A percentile compares a stretch with the other conserved stretches of the same genome.
phyloP scores from a whole-genome alignment of 140 eudicot species.

The Bidens hawaiensis region DNA sequence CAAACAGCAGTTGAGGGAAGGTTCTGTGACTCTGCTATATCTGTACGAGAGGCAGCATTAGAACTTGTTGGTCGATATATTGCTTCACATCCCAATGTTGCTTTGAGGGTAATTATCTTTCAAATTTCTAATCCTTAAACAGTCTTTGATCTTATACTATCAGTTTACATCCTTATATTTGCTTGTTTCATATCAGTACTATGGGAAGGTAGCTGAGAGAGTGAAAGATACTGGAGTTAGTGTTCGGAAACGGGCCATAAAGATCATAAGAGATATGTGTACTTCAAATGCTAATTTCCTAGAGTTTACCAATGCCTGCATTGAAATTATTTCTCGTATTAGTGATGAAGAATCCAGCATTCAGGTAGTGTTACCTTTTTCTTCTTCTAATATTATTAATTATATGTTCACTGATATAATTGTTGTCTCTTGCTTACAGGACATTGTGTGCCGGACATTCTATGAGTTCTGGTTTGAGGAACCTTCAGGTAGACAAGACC shows the following conservation, averaged over 20 bases:
- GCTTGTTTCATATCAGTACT: conserved; percentile 50
- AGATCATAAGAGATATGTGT: conserved; percentile 93
- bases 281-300: conserved; percentile 65
- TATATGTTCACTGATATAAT: not conserved
- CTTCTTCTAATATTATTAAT: not conserved
- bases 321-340: conserved; percentile 90
- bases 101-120: conserved; percentile 54
- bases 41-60: conserved; percentile 95
- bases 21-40: conserved; percentile 92
- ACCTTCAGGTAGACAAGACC: conserved; percentile 60
- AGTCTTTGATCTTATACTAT: not conserved
- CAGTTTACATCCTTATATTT: conserved; percentile 9
- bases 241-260: conserved; percentile 95
- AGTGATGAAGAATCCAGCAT: conserved; percentile 96
- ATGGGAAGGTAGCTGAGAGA: conserved; percentile 97
- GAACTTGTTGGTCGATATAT: conserved; percentile 97
- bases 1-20: conserved; percentile 98
- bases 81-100: conserved; percentile 99
- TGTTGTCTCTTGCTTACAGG: conserved; percentile 41
- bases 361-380: conserved; percentile 71
- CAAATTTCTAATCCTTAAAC: not conserved
- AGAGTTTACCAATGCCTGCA: conserved; percentile 73
- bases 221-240: conserved; percentile 95
- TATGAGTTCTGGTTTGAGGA: conserved; percentile 98
- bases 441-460: conserved; percentile 95